Evolutionary conservation across 2,329 filamentous ascomycete genomes (phyloP), one percentile per base, ranked within the genome.

Genomic region (Graphilbum fragrans): DNA sequence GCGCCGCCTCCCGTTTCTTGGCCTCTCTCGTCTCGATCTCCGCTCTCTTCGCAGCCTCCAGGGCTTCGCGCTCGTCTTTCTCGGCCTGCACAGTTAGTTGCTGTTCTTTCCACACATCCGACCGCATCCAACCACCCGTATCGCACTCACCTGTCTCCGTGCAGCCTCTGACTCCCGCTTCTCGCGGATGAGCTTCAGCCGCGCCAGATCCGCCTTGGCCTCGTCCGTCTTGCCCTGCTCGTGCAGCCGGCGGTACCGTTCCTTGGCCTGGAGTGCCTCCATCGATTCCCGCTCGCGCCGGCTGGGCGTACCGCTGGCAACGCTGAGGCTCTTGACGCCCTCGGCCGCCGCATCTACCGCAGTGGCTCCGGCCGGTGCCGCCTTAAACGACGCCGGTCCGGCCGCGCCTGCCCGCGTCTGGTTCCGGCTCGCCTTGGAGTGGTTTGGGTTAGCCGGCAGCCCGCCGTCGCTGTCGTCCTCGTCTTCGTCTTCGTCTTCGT

Each of bases 181-280:
- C 70, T 94, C 86, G 37, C 80, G 77, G 50, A 98, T 86, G 45
- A 90, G 58, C 59, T 70, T 78, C 55, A 98, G 65, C 42, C 92
- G 76, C 45, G 86, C 90, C 51, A 96, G 57, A 62, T 98, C 92
- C 5, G 85, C 81, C 59, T 86, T 82, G 37, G 90, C 88, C 70
- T 95, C 85, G 46, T 98, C 92, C 35, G 92, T 96, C 77, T 96
- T 96, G 55, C 90, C 90, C 56, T 87, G 83, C 43, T 87, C 85
- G 55, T 95, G 90, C 53, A 95, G 62, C 65, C 93, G 94, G 69
- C 86, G 76, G 57, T 94, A 95, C 51, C 80, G 74, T 68, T 94
- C 88, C 60, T 87, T 88, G 23, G 86, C 86, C 58, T 90, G 83
- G 48, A 82, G 80, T 2, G 88, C 88, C 64, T 94, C 83, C 27